Evolutionary conservation across 176 grass and related monocot species (phyloP), one percentile per base, ranked within the genome.

Genomic region (Carex littledalei): DNA sequence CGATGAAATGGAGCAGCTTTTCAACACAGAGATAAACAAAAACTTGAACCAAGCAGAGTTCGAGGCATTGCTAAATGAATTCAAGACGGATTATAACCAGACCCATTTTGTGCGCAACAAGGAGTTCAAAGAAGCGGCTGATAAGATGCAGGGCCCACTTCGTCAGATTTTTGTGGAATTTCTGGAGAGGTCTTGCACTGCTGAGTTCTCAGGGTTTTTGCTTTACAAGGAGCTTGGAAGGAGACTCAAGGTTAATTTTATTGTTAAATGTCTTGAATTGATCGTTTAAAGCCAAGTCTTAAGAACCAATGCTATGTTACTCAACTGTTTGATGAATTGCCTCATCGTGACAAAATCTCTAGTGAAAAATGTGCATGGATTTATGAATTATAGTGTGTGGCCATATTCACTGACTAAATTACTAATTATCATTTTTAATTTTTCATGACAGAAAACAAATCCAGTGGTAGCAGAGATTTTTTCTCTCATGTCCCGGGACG

Each of bases 51-150:
- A 99, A 89, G 77, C 77, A 7, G 93, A 95, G 86, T 98, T 98
- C 78, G 93, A 92, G 84, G 93, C 93, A 84, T 89, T 98, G 89
- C 89, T 92, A 71, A 88, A 93, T 79, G 95, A 98, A 90, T 99
- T 99, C 90, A 99, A 99, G 89, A 99, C 96, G 29, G 96, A 99
- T 87, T 95, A 99, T 89, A 99, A 99, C 87, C 93, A 99, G 93
- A 99, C 96, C 1, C 96, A 99, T 81, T 99, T 99, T 82, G 90
- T 99, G 55, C 91, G 96, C 69, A 95, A 92, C 90, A 87, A 81
- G 1, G 96, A 99, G 80, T 99, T 99, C 91, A 99, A 95, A 86
- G 91, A 47, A 1, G 93, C 96, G 14, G 96, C 96, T 34, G 96
- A 99, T 86, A 99, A 94, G 84, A 84, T 95, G 84, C 35, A 94